Conservation (phyloP, 345 rosid species). For the Linum usitatissimum region DNA sequence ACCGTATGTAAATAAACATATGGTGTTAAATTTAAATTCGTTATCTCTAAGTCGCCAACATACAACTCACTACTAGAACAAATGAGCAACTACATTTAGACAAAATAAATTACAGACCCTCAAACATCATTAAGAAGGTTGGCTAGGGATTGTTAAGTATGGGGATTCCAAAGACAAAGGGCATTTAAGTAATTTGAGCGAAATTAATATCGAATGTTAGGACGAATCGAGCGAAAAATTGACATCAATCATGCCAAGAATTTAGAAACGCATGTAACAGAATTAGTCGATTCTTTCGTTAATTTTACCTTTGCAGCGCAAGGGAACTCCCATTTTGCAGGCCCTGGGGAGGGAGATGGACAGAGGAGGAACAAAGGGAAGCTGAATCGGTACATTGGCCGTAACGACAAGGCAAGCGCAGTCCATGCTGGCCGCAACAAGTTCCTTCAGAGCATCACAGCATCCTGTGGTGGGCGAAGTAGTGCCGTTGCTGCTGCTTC, state of each 20-base stretch:
- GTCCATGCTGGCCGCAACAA: constrained; percentile 38
- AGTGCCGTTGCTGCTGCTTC: constrained; percentile 47
- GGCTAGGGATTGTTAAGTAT: no score
- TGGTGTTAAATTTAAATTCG: not conserved
- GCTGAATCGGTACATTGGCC: constrained; percentile 66
- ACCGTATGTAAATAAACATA: no score
- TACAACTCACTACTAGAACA: no score
- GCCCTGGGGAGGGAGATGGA: constrained; percentile 60
- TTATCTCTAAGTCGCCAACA: not conserved
- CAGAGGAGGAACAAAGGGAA: constrained; percentile 50
- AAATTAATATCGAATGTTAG: no score
- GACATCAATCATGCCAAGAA: no score
- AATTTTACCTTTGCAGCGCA: constrained; percentile 58
- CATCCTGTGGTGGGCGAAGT: constrained; percentile 50
- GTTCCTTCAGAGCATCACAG: constrained; percentile 45
- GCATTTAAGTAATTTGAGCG: no score
- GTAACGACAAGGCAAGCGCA: constrained; percentile 63
- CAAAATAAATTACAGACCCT: no score
- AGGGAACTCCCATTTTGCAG: constrained; percentile 54
- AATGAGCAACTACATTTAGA: no score
- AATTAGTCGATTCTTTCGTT: no score
- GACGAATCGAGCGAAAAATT: no score
- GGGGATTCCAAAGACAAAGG: no score
- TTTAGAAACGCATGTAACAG: not conserved
- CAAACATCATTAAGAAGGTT: no score